phyloP scores from a whole-genome alignment of 225 moss, liverwort and hornwort species.

The Antitrichia curtipendula region DNA sequence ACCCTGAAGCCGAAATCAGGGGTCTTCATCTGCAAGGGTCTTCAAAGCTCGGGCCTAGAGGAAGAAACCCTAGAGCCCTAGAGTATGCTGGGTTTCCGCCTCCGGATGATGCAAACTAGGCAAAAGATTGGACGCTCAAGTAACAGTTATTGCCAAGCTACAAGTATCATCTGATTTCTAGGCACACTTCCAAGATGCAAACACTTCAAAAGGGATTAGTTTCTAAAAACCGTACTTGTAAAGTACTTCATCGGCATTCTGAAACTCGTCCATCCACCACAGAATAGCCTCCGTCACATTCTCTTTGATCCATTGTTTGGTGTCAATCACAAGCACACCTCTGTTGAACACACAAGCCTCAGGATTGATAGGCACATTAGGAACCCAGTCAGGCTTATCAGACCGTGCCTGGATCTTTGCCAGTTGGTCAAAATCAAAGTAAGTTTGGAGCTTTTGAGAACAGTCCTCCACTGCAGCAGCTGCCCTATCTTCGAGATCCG shows the following conservation, averaged over 20 bases:
- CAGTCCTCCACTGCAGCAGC: conserved; percentile 85
- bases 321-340: conserved; percentile 69
- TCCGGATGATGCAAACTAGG: background rate
- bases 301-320: conserved; percentile 60
- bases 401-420: conserved; percentile 40
- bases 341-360: conserved; percentile 72
- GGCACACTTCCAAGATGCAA: background rate
- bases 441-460: conserved; percentile 58
- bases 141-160: background rate
- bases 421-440: conserved; percentile 67
- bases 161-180: background rate
- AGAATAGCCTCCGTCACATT: conserved; percentile 64
- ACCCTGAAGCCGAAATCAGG: background rate
- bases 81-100: background rate
- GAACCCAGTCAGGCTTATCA: conserved; percentile 50
- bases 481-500: conserved; percentile 45
- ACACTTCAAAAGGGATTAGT: background rate
- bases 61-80: background rate
- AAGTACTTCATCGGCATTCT: conserved; percentile 21
- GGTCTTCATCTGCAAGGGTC: too few species aligned
- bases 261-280: conserved; percentile 87
- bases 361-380: conserved; percentile 19
- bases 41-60: background rate
- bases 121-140: background rate
- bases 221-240: conserved; percentile 69